Percentiles rank a stretch among this genome's conserved stretches.
phyloP scores from a whole-genome alignment of 768 basidiomycete genomes.

The Galerina sulciceps region DNA sequence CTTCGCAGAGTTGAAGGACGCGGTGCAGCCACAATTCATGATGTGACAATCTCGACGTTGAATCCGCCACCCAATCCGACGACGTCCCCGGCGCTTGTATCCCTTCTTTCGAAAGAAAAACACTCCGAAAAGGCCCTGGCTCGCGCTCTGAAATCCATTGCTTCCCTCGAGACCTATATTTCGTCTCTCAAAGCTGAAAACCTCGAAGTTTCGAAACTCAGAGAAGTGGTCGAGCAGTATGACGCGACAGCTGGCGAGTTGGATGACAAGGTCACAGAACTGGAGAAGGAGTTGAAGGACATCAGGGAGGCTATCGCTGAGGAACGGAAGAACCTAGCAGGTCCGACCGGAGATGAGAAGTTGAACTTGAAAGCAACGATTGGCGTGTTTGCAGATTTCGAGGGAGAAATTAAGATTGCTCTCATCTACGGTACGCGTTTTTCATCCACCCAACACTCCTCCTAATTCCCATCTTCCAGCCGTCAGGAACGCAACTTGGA shows the following conservation, averaged over 20 bases:
- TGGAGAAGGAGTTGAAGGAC: constrained; percentile 29
- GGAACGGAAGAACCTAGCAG: constrained; percentile 24
- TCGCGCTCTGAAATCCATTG: constrained; percentile 30
- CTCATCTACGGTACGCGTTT: constrained; percentile 40
- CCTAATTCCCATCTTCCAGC: constrained; percentile 24
- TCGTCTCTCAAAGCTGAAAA: constrained; percentile 35
- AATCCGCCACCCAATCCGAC: constrained; percentile 18
- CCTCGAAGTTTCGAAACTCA: constrained; percentile 31
- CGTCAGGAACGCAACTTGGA: constrained; percentile 40
- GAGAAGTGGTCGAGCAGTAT: constrained; percentile 34
- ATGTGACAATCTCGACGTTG: constrained; percentile 38
- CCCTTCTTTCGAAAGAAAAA: constrained; percentile 28
- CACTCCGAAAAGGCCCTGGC: constrained; percentile 31
- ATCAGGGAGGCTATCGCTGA: constrained; percentile 26
- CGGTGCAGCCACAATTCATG: constrained; percentile 50
- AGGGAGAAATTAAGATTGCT: constrained; percentile 40
- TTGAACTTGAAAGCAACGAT: constrained; percentile 34
- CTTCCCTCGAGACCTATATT: constrained; percentile 39
- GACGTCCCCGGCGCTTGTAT: constrained; percentile 30
- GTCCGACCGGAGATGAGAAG: constrained; percentile 23
- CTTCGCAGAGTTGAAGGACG: constrained; percentile 45
- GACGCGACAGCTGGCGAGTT: constrained; percentile 35
- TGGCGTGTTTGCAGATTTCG: constrained; percentile 38
- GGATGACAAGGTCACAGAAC: constrained; percentile 32
- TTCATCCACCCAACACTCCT: background rate